Evolutionary conservation across 2,329 filamentous ascomycete species (phyloP).

Genomic region (Penicillium psychrosexuale): DNA sequence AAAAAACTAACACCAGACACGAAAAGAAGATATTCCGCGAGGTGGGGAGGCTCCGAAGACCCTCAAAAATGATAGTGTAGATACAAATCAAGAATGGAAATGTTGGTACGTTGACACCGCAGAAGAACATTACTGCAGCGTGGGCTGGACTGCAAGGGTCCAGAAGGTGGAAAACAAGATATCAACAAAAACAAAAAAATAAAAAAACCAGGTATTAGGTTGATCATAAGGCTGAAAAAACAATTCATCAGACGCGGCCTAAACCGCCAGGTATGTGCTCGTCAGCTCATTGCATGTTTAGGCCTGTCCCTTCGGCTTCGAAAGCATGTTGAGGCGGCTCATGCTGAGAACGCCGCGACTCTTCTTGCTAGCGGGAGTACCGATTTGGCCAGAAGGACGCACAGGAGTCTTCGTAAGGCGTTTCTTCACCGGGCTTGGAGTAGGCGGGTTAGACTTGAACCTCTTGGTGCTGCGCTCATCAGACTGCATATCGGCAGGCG

Average conservation of each 20-base stretch:
- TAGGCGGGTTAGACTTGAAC: slow-evolving; percentile 34
- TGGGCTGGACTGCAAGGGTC: background rate
- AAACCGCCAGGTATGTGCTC: slow-evolving; percentile 13
- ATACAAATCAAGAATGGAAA: slow-evolving; percentile 16
- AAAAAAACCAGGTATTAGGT: background rate
- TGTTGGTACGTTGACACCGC: slow-evolving; percentile 2
- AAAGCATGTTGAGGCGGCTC: slow-evolving; percentile 48
- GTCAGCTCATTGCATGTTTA: slow-evolving; percentile 14
- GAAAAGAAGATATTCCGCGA: background rate
- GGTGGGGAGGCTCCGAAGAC: background rate
- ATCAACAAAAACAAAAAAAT: background rate
- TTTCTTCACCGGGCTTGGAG: slow-evolving; percentile 37
- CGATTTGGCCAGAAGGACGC: slow-evolving; percentile 21
- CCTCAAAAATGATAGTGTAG: slow-evolving; percentile 10
- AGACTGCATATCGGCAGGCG: slow-evolving; percentile 23
- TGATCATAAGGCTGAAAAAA: slow-evolving; percentile 3
- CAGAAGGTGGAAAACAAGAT: background rate
- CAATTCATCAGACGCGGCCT: background rate
- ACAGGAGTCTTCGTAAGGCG: slow-evolving; percentile 32
- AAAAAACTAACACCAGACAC: slow-evolving; percentile 5
- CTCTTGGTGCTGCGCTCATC: slow-evolving; percentile 37
- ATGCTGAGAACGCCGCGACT: slow-evolving; percentile 39
- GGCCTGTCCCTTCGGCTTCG: slow-evolving; percentile 44
- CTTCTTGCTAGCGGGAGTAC: slow-evolving; percentile 33
- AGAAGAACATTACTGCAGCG: slow-evolving; percentile 4